phyloP scores from a whole-genome alignment of 495 filamentous ascomycete genomes.

The Lepraria neglecta region DNA sequence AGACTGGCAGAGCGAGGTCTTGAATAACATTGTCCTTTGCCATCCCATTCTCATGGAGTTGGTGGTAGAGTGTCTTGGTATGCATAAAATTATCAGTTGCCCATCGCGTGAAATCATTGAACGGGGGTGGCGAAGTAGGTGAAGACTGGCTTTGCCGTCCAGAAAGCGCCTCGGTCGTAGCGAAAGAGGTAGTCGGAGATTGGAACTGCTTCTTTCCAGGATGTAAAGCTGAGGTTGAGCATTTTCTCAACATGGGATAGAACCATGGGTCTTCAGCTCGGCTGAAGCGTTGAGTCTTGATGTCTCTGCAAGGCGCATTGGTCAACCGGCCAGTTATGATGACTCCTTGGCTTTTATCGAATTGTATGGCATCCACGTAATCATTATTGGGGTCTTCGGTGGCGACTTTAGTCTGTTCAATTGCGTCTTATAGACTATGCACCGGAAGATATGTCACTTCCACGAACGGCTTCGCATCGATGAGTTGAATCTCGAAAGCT shows the following conservation, averaged over 20 bases:
- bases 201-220: conserved; percentile 43
- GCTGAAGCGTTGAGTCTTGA: conserved; percentile 38
- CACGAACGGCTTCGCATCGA: conserved; percentile 41
- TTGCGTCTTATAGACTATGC: conserved; percentile 34
- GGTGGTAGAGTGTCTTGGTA: conserved; percentile 50
- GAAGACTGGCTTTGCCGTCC: conserved; percentile 45
- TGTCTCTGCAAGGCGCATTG: conserved; percentile 23
- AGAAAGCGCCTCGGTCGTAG: conserved; percentile 58
- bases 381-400: conserved; percentile 37
- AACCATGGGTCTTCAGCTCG: conserved; percentile 49
- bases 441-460: conserved; percentile 44
- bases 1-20: conserved; percentile 49
- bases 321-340: conserved; percentile 43
- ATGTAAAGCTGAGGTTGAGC: conserved; percentile 11
- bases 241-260: conserved; percentile 43
- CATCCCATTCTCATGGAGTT: conserved; percentile 47
- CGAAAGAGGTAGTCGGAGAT: conserved; percentile 55
- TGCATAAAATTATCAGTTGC: conserved; percentile 46
- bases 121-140: conserved; percentile 50
- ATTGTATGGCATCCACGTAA: conserved; percentile 51
- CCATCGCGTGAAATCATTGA: conserved; percentile 47
- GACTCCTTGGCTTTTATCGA: conserved; percentile 36
- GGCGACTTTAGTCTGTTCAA: conserved; percentile 31
- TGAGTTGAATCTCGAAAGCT: conserved; percentile 45
- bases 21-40: conserved; percentile 46